phyloP scores from a whole-genome alignment of 306 rosid species.

The Trifolium repens region DNA sequence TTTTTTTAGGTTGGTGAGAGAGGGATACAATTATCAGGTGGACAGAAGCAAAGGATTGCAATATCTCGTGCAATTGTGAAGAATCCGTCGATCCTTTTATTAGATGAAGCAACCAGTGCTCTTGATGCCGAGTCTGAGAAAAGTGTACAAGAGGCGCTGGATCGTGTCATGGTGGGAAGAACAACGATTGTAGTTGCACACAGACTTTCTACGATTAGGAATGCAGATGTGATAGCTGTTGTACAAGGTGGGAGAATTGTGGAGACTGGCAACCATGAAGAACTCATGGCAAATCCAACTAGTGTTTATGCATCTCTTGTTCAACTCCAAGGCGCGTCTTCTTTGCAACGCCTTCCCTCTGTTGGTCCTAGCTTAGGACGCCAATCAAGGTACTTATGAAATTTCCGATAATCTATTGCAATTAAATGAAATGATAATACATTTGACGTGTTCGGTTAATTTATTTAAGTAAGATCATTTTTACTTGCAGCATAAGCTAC shows the following conservation, averaged over 20 bases:
- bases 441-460: neutral
- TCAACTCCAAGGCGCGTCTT: slow-evolving; percentile 74
- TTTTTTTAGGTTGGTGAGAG: slow-evolving; percentile 91
- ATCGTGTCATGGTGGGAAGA: slow-evolving; percentile 93
- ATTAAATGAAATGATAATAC: neutral
- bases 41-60: slow-evolving; percentile 96
- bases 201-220: slow-evolving; percentile 89
- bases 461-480: neutral
- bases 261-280: slow-evolving; percentile 90
- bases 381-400: slow-evolving; percentile 56
- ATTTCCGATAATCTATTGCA: neutral
- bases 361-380: slow-evolving; percentile 58
- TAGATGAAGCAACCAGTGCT: slow-evolving; percentile 98
- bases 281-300: slow-evolving; percentile 71
- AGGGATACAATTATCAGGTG: slow-evolving; percentile 95
- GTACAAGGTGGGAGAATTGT: slow-evolving; percentile 87
- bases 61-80: slow-evolving; percentile 90
- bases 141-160: slow-evolving; percentile 98
- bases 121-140: slow-evolving; percentile 93
- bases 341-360: slow-evolving; percentile 68
- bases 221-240: slow-evolving; percentile 85
- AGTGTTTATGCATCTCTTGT: slow-evolving; percentile 83
- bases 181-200: slow-evolving; percentile 92
- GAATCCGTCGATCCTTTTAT: slow-evolving; percentile 79
- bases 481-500: slow-evolving; percentile 58